A percentile compares a stretch with the other conserved stretches of the same genome.
phyloP scores from a whole-genome alignment of 495 filamentous ascomycete species.

The Hypomontagnella monticulosa region DNA sequence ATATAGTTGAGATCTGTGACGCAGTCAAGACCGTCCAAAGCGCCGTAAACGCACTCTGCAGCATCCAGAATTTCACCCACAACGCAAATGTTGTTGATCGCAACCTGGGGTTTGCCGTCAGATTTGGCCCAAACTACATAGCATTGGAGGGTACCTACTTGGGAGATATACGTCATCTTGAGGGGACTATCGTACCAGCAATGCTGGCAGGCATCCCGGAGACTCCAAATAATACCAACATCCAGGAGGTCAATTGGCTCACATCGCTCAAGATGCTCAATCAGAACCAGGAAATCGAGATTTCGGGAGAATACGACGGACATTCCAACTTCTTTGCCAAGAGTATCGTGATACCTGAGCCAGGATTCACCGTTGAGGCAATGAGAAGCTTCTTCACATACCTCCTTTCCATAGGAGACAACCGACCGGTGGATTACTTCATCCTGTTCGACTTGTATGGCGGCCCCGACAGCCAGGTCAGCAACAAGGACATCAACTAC shows the following conservation, averaged over 20 bases:
- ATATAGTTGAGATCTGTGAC: slow-evolving; percentile 43
- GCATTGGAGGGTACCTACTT: slow-evolving; percentile 51
- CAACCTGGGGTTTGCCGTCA: slow-evolving; percentile 47
- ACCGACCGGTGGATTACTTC: slow-evolving; percentile 46
- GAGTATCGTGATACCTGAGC: slow-evolving; percentile 47
- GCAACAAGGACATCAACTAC: slow-evolving; percentile 38
- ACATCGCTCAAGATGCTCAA: slow-evolving; percentile 42
- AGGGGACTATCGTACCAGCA: slow-evolving; percentile 39
- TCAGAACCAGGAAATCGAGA: slow-evolving; percentile 40
- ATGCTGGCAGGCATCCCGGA: slow-evolving; percentile 40
- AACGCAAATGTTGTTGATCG: slow-evolving; percentile 42
- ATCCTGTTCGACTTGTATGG: slow-evolving; percentile 60
- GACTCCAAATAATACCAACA: slow-evolving; percentile 7
- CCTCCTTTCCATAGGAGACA: slow-evolving; percentile 19
- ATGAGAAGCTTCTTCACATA: slow-evolving; percentile 53
- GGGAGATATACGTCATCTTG: slow-evolving; percentile 35
- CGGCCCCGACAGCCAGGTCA: slow-evolving; percentile 55
- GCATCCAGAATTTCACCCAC: slow-evolving; percentile 48
- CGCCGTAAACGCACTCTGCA: slow-evolving; percentile 40
- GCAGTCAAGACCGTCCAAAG: slow-evolving; percentile 33
- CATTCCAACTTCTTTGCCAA: slow-evolving; percentile 61
- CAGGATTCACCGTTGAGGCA: slow-evolving; percentile 34
- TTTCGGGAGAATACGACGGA: slow-evolving; percentile 39
- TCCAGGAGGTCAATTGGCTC: slow-evolving; percentile 41
- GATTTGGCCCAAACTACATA: slow-evolving; percentile 45